These are phyloP conservation scores for Colletotrichum theobromicola DNA, from an alignment of 2,329 filamentous ascomycete species.

Conservation along the genomic window DNA sequence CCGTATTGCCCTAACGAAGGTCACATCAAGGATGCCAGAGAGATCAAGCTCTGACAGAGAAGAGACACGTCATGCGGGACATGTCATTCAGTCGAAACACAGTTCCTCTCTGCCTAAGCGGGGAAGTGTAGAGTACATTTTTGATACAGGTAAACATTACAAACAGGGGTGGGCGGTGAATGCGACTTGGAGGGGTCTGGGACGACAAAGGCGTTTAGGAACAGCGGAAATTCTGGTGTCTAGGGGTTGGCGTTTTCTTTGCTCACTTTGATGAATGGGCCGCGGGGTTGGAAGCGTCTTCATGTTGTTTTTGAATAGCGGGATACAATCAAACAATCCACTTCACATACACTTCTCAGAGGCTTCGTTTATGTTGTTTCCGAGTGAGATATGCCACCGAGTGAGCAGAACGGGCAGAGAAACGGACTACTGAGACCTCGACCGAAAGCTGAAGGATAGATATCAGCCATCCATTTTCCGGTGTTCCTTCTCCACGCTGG, in stretches of 20 bases:
- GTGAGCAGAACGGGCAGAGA: too few species aligned
- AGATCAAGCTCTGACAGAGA: constrained; percentile 65
- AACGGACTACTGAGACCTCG: too few species aligned
- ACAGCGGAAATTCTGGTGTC: not conserved
- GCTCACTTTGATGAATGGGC: not conserved
- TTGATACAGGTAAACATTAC: constrained; percentile 12
- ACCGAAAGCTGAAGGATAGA: too few species aligned
- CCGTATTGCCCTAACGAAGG: constrained; percentile 94
- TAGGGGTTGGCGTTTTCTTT: not conserved
- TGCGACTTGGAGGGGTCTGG: not conserved
- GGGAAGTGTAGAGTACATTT: not conserved
- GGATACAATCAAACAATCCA: not conserved
- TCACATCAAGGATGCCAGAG: constrained; percentile 74
- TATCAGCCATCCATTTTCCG: too few species aligned
- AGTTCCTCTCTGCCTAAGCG: not conserved
- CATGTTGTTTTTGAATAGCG: not conserved
- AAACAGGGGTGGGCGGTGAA: constrained; percentile 17
- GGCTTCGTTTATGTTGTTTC: not conserved
- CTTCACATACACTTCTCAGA: not conserved
- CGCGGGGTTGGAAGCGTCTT: not conserved
- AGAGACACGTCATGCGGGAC: not conserved
- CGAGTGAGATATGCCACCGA: too few species aligned
- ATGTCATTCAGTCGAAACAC: not conserved
- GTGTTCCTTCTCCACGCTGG: too few species aligned
- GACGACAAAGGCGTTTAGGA: not conserved